Conservation (phyloP, 108 stramenopile species). For the Skeletonema menzelii region DNA sequence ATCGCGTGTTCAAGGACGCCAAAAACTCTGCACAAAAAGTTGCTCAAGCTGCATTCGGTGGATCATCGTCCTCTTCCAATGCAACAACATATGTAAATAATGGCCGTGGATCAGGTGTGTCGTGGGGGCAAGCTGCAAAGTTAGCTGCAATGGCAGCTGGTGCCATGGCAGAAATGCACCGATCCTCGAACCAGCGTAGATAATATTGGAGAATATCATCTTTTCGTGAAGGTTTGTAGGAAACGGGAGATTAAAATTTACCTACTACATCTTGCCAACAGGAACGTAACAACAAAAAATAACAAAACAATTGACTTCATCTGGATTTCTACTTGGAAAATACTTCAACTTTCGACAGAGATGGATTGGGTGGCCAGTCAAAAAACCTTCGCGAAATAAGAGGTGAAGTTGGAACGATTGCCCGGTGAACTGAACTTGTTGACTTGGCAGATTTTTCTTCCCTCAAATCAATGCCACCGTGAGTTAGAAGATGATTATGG, state of each 20-base stretch:
- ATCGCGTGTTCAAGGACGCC: background rate
- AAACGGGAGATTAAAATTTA: too few relatives aligned
- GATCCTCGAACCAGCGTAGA: background rate
- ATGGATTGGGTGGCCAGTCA: constrained; percentile 79
- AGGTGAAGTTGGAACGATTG: constrained; percentile 66
- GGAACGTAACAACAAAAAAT: background rate
- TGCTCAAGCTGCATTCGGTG: constrained; percentile 1
- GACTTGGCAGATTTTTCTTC: constrained; percentile 13
- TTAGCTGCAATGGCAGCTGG: constrained; percentile 4
- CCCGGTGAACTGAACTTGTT: constrained; percentile 45
- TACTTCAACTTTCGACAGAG: constrained; percentile 20
- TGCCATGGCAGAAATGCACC: constrained; percentile 12
- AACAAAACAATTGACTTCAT: background rate
- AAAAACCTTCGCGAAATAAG: constrained; percentile 64
- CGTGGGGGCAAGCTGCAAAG: constrained; percentile 16
- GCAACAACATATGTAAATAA: background rate
- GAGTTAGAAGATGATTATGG: constrained; percentile 48
- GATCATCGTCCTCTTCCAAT: background rate
- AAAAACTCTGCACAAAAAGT: background rate
- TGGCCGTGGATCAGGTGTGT: background rate
- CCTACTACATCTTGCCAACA: too few relatives aligned
- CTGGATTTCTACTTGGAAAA: background rate
- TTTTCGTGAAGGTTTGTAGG: background rate
- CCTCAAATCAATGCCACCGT: constrained; percentile 20
- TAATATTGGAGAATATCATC: background rate